These are phyloP conservation scores for Saccharomyces jurei DNA, from an alignment of 805 yeast species.

Conservation along the genomic window DNA sequence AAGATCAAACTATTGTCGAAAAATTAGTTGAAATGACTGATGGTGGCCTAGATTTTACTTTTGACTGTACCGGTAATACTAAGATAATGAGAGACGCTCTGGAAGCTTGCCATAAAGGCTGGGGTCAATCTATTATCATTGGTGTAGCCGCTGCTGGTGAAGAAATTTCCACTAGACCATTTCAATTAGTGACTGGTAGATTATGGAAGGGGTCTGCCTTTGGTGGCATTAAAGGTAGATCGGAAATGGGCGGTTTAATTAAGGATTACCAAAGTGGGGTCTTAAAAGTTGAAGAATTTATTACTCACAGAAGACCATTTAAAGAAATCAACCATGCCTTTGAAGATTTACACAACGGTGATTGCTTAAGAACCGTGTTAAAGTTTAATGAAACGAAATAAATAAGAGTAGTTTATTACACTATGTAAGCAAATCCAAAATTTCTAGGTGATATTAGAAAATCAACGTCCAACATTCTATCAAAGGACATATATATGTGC, in stretches of 20 bases:
- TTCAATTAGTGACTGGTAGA: conserved; percentile 98
- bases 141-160: conserved; percentile 99
- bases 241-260: conserved; percentile 87
- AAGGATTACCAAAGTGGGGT: conserved; percentile 74
- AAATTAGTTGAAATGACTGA: conserved; percentile 84
- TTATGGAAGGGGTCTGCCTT: conserved; percentile 99
- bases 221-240: conserved; percentile 97
- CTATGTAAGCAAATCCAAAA: neutral
- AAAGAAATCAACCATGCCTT: conserved; percentile 79
- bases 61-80: conserved; percentile 97
- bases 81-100: conserved; percentile 92
- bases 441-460: neutral
- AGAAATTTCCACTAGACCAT: conserved; percentile 94
- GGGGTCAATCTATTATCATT: conserved; percentile 93
- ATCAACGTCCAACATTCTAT: neutral
- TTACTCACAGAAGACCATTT: conserved; percentile 81
- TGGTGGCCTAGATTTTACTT: conserved; percentile 94
- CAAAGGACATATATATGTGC: neutral
- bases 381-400: conserved; percentile 26
- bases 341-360: conserved; percentile 90
- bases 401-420: neutral
- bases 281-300: conserved; percentile 87
- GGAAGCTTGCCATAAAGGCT: conserved; percentile 97
- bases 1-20: conserved; percentile 70
- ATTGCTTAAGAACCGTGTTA: conserved; percentile 87